These are phyloP conservation scores for Phaeolepiota aurea DNA, from an alignment of 768 basidiomycete species.

Conservation along the genomic window DNA sequence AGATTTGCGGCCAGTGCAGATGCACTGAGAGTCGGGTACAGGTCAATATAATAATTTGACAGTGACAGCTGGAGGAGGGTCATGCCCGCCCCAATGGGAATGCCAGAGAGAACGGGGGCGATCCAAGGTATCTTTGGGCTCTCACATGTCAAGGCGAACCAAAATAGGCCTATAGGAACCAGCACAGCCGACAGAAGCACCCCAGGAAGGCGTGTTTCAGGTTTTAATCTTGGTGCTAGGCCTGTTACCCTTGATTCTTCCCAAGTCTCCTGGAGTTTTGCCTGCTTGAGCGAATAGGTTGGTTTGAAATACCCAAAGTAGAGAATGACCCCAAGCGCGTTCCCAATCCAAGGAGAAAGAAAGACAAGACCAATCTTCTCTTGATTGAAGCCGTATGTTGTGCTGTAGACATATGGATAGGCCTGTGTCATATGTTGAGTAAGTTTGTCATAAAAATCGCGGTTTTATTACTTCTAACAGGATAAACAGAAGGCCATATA, in stretches of 20 bases:
- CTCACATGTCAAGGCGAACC: slow-evolving; percentile 8
- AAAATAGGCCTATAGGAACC: slow-evolving; percentile 7
- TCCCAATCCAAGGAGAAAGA: slow-evolving; percentile 8
- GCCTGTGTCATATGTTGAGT: too few species aligned
- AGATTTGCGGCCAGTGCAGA: slow-evolving; percentile 8
- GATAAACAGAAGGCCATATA: slow-evolving; percentile 7
- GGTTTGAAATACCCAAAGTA: slow-evolving; percentile 8
- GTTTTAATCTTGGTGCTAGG: slow-evolving; percentile 1
- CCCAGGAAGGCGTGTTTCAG: slow-evolving; percentile 8
- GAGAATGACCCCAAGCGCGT: slow-evolving; percentile 4
- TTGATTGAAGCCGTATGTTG: slow-evolving; percentile 6
- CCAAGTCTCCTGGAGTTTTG: not conserved
- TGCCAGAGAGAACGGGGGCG: slow-evolving; percentile 3
- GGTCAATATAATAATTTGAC: slow-evolving; percentile 6
- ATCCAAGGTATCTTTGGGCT: slow-evolving; percentile 5
- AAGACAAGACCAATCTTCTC: slow-evolving; percentile 6
- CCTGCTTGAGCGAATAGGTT: slow-evolving; percentile 2
- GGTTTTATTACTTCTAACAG: slow-evolving; percentile 4
- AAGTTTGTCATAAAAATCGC: too few species aligned
- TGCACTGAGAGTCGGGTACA: slow-evolving; percentile 4
- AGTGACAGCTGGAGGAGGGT: slow-evolving; percentile 6
- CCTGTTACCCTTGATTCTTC: not conserved
- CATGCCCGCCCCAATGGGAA: slow-evolving; percentile 5
- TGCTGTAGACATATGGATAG: slow-evolving; percentile 7
- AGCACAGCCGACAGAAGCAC: slow-evolving; percentile 4